Percentiles rank a stretch among this genome's conserved stretches.
phyloP scores from a whole-genome alignment of 1,284 basidiomycete genomes.

The Filobasidium uniguttulatum region DNA sequence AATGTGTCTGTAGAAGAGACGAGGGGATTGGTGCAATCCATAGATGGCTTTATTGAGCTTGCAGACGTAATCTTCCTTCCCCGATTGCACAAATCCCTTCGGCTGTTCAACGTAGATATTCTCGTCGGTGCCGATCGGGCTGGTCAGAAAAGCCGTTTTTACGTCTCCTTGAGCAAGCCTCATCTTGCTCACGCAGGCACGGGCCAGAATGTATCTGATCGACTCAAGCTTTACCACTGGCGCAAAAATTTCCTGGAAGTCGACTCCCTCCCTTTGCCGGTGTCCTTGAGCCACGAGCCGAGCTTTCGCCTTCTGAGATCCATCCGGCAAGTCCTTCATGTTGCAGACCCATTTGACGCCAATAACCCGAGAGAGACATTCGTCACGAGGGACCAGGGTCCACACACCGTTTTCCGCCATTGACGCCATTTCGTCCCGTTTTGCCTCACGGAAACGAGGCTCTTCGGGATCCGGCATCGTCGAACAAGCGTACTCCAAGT shows the following conservation, averaged over 20 bases:
- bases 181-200: constrained; percentile 35
- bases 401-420: constrained; percentile 19
- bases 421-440: constrained; percentile 15
- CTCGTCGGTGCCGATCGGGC: constrained; percentile 34
- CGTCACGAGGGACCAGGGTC: not conserved
- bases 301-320: constrained; percentile 23
- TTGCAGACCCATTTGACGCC: constrained; percentile 9
- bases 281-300: constrained; percentile 22
- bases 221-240: constrained; percentile 37
- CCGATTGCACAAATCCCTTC: constrained; percentile 14
- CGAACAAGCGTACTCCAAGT: not conserved
- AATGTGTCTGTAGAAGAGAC: constrained; percentile 32
- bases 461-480: not conserved
- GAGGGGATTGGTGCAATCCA: constrained; percentile 34
- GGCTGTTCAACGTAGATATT: constrained; percentile 33
- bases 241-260: constrained; percentile 39
- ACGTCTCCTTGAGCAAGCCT: constrained; percentile 41
- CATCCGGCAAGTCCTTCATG: constrained; percentile 9
- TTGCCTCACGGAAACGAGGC: constrained; percentile 4
- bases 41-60: constrained; percentile 33
- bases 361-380: not conserved
- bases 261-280: constrained; percentile 34
- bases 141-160: constrained; percentile 42
- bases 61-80: constrained; percentile 16
- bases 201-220: constrained; percentile 32